Evolutionary conservation across 768 basidiomycete genomes (phyloP), one percentile per base, ranked within the genome.

Genomic region (Phylloporus sp.): DNA sequence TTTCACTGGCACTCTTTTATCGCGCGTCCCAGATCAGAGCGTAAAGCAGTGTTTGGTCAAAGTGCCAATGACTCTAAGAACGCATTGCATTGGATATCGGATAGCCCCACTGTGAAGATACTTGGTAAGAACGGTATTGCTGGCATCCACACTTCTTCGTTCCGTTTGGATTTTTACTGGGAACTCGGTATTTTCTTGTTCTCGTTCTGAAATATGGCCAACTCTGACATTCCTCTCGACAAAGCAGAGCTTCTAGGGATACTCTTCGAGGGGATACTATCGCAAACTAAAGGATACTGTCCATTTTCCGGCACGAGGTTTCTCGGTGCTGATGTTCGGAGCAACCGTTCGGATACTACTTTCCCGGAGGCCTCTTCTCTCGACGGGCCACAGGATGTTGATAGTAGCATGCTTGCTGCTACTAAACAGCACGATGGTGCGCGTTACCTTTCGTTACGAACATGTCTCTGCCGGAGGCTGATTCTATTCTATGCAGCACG

Each of bases 241-340:
- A 29, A 44, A n/a, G 44, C 44, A 20, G 44, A 44, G 15, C 44
- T 44, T 6, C 21, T 44, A 9, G 35, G 28, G 21, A 9, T 44
- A 1, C 20, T 44, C 9, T n/a, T 44, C 9, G 44, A 44, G 9
- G 10, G 27, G 20, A 7, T 44, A 4, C 17, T 44, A 44, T 20
- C 9, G 6, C 17, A 3, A n/a, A 5, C 6, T 14, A 18, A 6
- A n/a, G 18, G 3, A 37, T 22, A 14, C 35, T 44, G 27, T 37
- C 3, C 35, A 3, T 14, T 29, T n/a, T 0, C 17, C 11, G 27
- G 15, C 5, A 26, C 23, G 20, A 44, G 44, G 44, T 17, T 44
- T 44, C 21, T 44, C 44, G 20, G 28, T 44, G 28, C 13, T 44
- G 7, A 44, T 44, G 44, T 44, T 28, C 36, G 35, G 28, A 36